Evolutionary conservation across 768 basidiomycete genomes (phyloP).

Genomic region (Suillus placidus): DNA sequence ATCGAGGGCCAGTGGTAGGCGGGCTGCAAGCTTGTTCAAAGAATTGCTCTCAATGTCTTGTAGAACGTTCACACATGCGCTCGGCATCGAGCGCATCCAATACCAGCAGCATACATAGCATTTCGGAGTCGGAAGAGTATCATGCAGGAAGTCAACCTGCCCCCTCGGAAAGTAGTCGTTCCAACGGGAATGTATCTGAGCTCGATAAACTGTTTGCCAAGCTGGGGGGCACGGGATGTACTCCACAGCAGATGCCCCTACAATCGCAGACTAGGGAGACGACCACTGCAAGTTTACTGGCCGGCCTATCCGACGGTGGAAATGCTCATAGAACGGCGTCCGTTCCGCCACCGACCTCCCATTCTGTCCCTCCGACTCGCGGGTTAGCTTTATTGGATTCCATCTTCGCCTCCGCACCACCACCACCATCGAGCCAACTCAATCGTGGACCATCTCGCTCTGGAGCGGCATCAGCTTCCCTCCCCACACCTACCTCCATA

Average conservation of each 20-base stretch:
- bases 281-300: slow-evolving; percentile 47
- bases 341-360: slow-evolving; percentile 31
- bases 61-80: slow-evolving; percentile 31
- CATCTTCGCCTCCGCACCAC: slow-evolving; percentile 73
- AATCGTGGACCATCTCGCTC: slow-evolving; percentile 23
- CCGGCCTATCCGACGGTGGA: slow-evolving; percentile 38
- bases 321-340: slow-evolving; percentile 29
- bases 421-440: slow-evolving; percentile 15
- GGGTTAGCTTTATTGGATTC: slow-evolving; percentile 64
- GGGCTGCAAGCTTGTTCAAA: not conserved
- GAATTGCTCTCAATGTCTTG: slow-evolving; percentile 13
- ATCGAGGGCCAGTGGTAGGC: slow-evolving; percentile 34
- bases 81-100: slow-evolving; percentile 38
- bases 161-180: slow-evolving; percentile 16
- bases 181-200: slow-evolving; percentile 34
- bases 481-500: slow-evolving; percentile 24
- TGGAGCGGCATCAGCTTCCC: not conserved
- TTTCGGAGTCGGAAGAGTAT: slow-evolving; percentile 36
- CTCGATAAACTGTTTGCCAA: slow-evolving; percentile 50
- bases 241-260: slow-evolving; percentile 10
- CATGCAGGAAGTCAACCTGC: slow-evolving; percentile 14
- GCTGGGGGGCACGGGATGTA: slow-evolving; percentile 23
- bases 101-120: slow-evolving; percentile 38
- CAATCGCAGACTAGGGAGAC: slow-evolving; percentile 28
- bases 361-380: slow-evolving; percentile 36